A percentile compares a stretch with the other conserved stretches of the same genome.
Conservation (phyloP, 768 basidiomycete genomes). For the Tephrocybe rancida region DNA sequence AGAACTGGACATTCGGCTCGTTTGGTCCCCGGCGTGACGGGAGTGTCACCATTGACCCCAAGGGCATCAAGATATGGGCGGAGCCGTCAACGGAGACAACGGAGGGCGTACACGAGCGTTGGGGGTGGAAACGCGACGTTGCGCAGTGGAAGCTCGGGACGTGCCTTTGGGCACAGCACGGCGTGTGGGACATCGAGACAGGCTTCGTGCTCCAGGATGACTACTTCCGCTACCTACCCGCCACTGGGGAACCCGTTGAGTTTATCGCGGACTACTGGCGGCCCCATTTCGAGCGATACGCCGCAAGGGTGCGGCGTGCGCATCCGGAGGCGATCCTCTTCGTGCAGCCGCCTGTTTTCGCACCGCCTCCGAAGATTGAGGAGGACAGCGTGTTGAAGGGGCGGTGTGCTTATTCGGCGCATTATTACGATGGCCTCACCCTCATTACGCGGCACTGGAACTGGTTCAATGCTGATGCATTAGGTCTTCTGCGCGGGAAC, state of each 20-base stretch:
- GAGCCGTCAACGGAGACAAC: constrained; percentile 41
- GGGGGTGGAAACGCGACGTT: constrained; percentile 82
- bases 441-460: constrained; percentile 93
- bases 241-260: constrained; percentile 47
- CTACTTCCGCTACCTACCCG: constrained; percentile 68
- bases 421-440: constrained; percentile 96
- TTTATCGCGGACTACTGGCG: constrained; percentile 84
- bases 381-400: constrained; percentile 58
- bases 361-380: constrained; percentile 64
- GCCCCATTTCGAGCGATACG: constrained; percentile 64
- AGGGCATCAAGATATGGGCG: constrained; percentile 79
- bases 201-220: constrained; percentile 68
- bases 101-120: constrained; percentile 62
- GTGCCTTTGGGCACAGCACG: constrained; percentile 88
- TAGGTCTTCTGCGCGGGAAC: constrained; percentile 88
- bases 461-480: constrained; percentile 93
- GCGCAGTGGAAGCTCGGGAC: constrained; percentile 71
- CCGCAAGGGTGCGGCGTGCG: constrained; percentile 55
- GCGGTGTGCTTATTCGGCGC: constrained; percentile 72
- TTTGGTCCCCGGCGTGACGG: constrained; percentile 80
- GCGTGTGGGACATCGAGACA: constrained; percentile 82
- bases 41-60: constrained; percentile 80
- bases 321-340: constrained; percentile 91
- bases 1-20: constrained; percentile 78
- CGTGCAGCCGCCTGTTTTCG: constrained; percentile 90